Evolutionary conservation across 306 rosid species (phyloP).

Genomic region (Vigna hirtella): DNA sequence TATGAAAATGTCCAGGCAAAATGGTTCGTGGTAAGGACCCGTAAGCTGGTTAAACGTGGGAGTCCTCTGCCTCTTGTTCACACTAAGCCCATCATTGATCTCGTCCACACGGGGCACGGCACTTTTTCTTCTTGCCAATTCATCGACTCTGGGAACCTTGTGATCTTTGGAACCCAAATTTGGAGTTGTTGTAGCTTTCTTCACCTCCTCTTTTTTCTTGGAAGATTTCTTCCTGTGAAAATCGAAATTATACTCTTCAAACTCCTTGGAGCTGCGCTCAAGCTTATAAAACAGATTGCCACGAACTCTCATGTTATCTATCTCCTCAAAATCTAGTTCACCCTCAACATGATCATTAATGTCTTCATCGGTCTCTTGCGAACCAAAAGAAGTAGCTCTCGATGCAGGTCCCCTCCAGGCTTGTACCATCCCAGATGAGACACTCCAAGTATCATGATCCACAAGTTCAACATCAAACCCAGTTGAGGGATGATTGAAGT

Average conservation of each 20-base stretch:
- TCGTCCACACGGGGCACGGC: conserved; percentile 37
- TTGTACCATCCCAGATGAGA: conserved; percentile 71
- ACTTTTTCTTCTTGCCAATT: conserved; percentile 35
- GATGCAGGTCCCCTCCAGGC: conserved; percentile 57
- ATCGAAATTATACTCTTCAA: conserved; percentile 78
- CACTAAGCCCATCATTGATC: conserved; percentile 35
- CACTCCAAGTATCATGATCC: conserved; percentile 72
- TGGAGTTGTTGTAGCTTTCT: conserved; percentile 39
- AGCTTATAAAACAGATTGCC: conserved; percentile 80
- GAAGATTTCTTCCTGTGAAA: conserved; percentile 74
- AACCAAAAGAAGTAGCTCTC: conserved; percentile 33
- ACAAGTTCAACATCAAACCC: conserved; percentile 69
- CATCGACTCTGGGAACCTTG: conserved; percentile 46
- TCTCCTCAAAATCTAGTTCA: conserved; percentile 72
- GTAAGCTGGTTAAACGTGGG: conserved; percentile 84
- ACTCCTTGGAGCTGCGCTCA: conserved; percentile 81
- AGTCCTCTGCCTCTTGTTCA: conserved; percentile 67
- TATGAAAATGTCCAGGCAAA: conserved; percentile 86
- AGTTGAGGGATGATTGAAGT: conserved; percentile 47
- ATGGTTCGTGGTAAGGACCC: conserved; percentile 84
- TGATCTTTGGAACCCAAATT: conserved; percentile 41
- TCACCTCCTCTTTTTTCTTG: conserved; percentile 51
- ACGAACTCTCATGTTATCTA: conserved; percentile 76
- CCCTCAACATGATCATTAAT: conserved; percentile 45
- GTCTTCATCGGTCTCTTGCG: conserved; percentile 47